Evolutionary conservation across 345 rosid genomes (phyloP), one percentile per base, ranked within the genome.

Genomic region (Noccaea bulbosa): DNA sequence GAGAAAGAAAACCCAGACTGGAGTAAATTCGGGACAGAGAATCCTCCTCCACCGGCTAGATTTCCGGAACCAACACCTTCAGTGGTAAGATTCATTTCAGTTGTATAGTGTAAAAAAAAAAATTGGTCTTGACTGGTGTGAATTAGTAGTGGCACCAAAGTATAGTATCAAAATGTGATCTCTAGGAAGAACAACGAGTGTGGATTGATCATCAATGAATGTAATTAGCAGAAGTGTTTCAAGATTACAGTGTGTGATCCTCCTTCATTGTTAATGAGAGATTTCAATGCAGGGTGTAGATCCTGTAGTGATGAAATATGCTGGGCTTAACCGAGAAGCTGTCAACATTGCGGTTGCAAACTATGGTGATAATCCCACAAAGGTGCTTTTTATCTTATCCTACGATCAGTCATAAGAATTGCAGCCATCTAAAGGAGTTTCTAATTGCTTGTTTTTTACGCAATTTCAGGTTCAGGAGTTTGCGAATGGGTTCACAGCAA

Each of bases 291-390:
- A 90, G 91, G 90, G 84, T 66, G 76, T 72, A 50, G 93, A 88
- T 78, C 89, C 88, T 16, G 69, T 87, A 16, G 87, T 83, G 66
- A 85, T 79, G 82, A 89, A 82, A 65, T 92, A 92, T 67, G 64
- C 83, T 70, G 92, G 94, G 37, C 87, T 86, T 10, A 82, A 65
- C 76, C 85, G 83, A 61, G 96, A 88, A 44, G 92, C 91, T 59
- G 92, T 88, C 74, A 69, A 74, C 24, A 56, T 86, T 49, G 98
- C 96, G 1, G 86, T 92, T 64, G 86, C 94, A 55, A 89, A 81
- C 76, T 93, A 85, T 63, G 97, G 98, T 65, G 98, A 93, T 72
- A 83, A 87, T 80, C 92, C 92, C 51, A 77, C 88, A 7, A 88
- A 90, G 93, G 98, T 90, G 68, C 6, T 46, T 59, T 8, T 4